These are phyloP conservation scores for Chaetomium tenue DNA, from an alignment of 495 filamentous ascomycete genomes.

Conservation along the genomic window DNA sequence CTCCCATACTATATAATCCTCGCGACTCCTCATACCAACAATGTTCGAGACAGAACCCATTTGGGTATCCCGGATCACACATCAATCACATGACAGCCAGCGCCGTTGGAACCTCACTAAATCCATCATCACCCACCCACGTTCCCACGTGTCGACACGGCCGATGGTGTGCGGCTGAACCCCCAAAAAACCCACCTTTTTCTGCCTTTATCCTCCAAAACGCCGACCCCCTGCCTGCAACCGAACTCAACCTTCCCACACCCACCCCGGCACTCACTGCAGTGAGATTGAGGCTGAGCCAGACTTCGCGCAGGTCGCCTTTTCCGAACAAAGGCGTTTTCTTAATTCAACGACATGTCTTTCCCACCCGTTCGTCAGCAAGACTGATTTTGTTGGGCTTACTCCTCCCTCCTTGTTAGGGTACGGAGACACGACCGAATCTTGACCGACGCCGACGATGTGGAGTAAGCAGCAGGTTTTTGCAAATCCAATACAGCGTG, in stretches of 20 bases:
- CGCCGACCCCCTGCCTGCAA: conserved; percentile 6
- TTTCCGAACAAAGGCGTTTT: not conserved
- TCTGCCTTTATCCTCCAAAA: not conserved
- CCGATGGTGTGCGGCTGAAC: conserved; percentile 2
- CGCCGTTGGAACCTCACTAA: not conserved
- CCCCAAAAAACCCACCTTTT: not conserved
- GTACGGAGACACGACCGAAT: not conserved
- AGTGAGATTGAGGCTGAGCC: not conserved
- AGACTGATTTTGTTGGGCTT: not conserved
- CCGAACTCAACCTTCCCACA: not conserved
- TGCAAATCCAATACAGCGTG: not conserved
- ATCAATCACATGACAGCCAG: not conserved
- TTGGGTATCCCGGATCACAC: no score
- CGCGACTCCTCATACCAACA: no score
- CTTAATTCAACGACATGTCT: conserved; percentile 2
- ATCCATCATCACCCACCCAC: not conserved
- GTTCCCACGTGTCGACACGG: not conserved
- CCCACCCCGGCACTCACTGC: not conserved
- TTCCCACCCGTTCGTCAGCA: not conserved
- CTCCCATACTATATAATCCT: no score
- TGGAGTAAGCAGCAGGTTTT: not conserved
- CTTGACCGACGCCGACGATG: not conserved
- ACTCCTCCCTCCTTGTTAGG: not conserved
- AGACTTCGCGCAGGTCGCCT: not conserved
- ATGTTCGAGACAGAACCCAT: not conserved